phyloP scores from a whole-genome alignment of 148 eudicot genomes.

The Rhododendron williamsianum region DNA sequence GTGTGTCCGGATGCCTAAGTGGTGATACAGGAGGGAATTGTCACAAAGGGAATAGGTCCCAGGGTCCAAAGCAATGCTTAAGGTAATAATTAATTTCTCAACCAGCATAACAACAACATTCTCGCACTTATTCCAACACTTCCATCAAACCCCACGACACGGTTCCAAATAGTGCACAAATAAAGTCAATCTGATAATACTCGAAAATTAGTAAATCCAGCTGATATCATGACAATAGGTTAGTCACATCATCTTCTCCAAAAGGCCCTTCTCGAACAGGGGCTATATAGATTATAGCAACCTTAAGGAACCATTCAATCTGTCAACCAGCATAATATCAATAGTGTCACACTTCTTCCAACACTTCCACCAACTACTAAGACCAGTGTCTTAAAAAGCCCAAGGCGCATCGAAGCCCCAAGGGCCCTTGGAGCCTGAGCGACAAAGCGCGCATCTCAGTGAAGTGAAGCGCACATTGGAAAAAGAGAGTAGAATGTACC shows the following conservation, averaged over 20 bases:
- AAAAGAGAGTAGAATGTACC: not conserved
- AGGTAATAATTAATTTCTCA: not conserved
- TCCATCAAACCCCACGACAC: not conserved
- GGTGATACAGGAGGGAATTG: too few species aligned
- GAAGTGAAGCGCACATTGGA: too few species aligned
- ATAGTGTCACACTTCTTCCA: not conserved
- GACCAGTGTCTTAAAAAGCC: not conserved
- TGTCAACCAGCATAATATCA: not conserved
- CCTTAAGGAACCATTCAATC: not conserved
- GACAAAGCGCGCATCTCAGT: not conserved
- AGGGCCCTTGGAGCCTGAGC: not conserved
- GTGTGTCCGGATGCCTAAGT: too few species aligned
- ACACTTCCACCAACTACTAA: not conserved
- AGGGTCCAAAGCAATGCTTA: not conserved
- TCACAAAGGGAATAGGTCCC: too few species aligned
- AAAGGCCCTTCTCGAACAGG: not conserved
- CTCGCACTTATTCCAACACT: not conserved
- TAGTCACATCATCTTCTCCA: not conserved
- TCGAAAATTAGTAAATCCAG: not conserved
- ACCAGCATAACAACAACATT: not conserved
- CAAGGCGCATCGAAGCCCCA: not conserved
- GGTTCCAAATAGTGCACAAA: not conserved
- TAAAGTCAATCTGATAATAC: not conserved
- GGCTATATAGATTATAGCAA: not conserved
- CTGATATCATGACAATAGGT: not conserved